Evolutionary conservation across 495 filamentous ascomycete species (phyloP), one percentile per base, ranked within the genome.

Genomic region (Rusavskia elegans): DNA sequence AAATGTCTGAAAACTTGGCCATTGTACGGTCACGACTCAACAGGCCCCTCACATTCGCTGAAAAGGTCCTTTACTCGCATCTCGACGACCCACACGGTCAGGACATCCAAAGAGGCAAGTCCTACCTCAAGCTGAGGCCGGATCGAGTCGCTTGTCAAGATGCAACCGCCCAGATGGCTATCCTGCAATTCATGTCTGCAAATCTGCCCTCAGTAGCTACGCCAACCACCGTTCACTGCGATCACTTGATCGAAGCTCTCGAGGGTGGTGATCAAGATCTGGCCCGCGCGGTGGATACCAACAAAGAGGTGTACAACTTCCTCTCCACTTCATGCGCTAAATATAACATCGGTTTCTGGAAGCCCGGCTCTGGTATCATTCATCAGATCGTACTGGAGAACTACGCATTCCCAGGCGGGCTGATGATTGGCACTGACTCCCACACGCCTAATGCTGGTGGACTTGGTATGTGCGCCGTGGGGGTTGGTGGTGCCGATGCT

Each of bases 301-400:
- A 98, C 83, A 96, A 97, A 79, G 92, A 98, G 70, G 92, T 98
- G 57, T 98, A 97, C 72, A 87, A 98, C 69, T 98, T 98, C 79
- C 75, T 98, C 65, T 81, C 89, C 51, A 82, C 82, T 49, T 82
- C 93, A 53, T 97, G 92, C 62, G 92, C 89, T 58, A 98, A 96
- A 77, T 98, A 97, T 78, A 89, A 95, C 75, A 97, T 98, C 65
- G 93, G 93, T 74, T 98, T 98, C 83, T 98, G 92, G 92, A 84
- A 77, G 67, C 93, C 92, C 56, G 92, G 92, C 55, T 97, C 92
- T 62, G 92, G 92, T 78, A 98, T 98, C 73, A 98, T 98, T 64
- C 92, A 98, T 72, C 92, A 98, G 76, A 97, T 97, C 63, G 69
- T 98, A 57, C 78, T 98, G 39, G 92, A 98, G 77, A 97, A 97